Base-by-base conservation (phyloP, 164 flowering plant species). In the Vitis amurensis region DNA sequence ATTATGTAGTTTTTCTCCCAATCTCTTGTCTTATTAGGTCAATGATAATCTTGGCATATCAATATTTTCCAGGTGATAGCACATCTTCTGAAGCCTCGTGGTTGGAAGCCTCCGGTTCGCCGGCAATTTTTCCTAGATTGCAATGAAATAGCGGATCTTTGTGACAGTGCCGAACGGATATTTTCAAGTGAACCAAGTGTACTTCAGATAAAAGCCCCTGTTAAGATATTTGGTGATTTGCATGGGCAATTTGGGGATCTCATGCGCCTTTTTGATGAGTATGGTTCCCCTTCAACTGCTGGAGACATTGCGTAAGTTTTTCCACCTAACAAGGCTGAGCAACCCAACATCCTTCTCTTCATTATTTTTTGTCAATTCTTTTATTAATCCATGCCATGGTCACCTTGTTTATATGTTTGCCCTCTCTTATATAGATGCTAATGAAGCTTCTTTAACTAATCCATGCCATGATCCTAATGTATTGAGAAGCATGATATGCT, bases 191-290 rank as follows among this genome's bases (percentile, higher is more conserved):
- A 96, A 77, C 98, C 98, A 27, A 93, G 85, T 73, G 99, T 96
- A 23, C 79, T 96, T 53, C 95, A 93, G 75, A 86, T 96, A 63
- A 92, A 78, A 74, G 99, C 99, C 74, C 99, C 99, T 53, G 88
- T 93, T 19, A 96, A 96, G 76, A 96, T 96, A 61, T 96, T 96
- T 87, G 99, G 99, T 77, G 99, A 96, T 87, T 84, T 96, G 59
- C 99, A 96, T 77, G 99, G 99, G 65, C 99, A 96, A 71, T 93
- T 93, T 88, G 99, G 99, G 16, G 99, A 96, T 83, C 94, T 96
- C 31, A 96, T 96, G 99, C 91, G 99, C 61, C 91, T 96, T 60
- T 96, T 96, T 83, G 98, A 96, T 76, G 99, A 96, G 77, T 96
- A 96, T 87, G 99, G 99, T 63, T 78, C 99, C 63, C 99, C 99